A percentile compares a stretch with the other conserved stretches of the same genome.
Conservation (phyloP, 768 basidiomycete species). For the Trametes maxima region DNA sequence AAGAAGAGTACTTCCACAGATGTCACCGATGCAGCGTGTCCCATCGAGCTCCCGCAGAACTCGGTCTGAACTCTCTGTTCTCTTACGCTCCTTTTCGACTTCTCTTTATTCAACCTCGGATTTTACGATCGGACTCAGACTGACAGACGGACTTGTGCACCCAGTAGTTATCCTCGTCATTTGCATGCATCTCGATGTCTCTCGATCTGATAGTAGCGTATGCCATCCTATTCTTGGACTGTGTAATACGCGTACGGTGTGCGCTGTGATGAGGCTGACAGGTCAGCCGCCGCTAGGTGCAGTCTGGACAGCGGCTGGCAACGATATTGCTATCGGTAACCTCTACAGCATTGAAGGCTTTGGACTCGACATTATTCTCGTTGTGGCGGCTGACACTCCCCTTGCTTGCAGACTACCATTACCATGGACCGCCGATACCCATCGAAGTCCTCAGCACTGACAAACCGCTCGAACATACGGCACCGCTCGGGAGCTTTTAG, state of each 20-base stretch:
- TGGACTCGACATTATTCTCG: background rate
- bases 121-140: constrained; percentile 12
- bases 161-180: constrained; percentile 11
- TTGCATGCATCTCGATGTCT: constrained; percentile 18
- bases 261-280: background rate
- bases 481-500: constrained; percentile 30
- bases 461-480: constrained; percentile 21
- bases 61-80: constrained; percentile 42
- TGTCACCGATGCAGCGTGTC: constrained; percentile 64
- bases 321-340: too few relatives aligned
- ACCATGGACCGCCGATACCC: constrained; percentile 26
- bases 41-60: constrained; percentile 62
- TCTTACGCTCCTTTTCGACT: background rate
- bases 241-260: background rate
- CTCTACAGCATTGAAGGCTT: background rate
- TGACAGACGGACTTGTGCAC: constrained; percentile 24
- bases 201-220: constrained; percentile 20
- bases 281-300: background rate
- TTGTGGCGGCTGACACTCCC: constrained; percentile 9
- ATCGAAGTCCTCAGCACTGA: constrained; percentile 22
- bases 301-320: too few relatives aligned
- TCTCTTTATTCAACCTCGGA: constrained; percentile 7
- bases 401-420: background rate
- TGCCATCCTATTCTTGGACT: constrained; percentile 18
- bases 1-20: constrained; percentile 55